Base-by-base conservation (phyloP, 768 basidiomycete species). In the Tricholoma sp. region DNA sequence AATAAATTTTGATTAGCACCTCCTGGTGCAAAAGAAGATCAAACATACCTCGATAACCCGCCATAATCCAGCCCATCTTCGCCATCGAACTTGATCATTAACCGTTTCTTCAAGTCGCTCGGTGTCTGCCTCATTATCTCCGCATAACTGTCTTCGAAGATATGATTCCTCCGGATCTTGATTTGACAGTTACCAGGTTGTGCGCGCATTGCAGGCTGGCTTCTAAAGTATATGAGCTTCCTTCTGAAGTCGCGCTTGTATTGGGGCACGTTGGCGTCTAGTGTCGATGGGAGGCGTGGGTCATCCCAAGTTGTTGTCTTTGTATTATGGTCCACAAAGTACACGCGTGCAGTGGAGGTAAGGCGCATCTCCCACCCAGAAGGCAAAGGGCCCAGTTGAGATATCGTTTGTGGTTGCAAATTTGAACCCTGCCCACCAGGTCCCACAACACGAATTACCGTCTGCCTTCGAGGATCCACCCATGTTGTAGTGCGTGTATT, bases 251-350 rank as follows among this genome's bases (percentile, higher is more conserved):
- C 97, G 46, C 97, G 94, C 80, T 99, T 98, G 83, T 98, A 98
- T 74, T 99, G 97, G 16, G 97, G 97, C 1, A 98, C 96, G 65
- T 97, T 98, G 46, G 93, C 82, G 70, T 98, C 97, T 59, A 98
- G 78, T 41, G 94, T 91, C 10, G 95, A 97, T 10, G 97, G 97
- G 63, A 93, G 73, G 53, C 97, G 91, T 18, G 96, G 96, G 70
- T 99, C 97, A 71, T 99, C 97, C 97, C 97, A 99, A 1, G 97
- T 99, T 29, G 97, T 99, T 31, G 97, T 99, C 83, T 98, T 98
- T 55, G 97, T 98, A 75, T 98, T 98, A 77, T 99, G 97, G 71
- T 99, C 97, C 54, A 99, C 97, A 69, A 99, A 99, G 78, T 99
- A 99, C 6, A 99, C 97, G 50, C 97, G 88, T 1, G 97, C 96